Base-by-base conservation (phyloP, 2,329 filamentous ascomycete genomes). In the Cordyceps sp. region DNA sequence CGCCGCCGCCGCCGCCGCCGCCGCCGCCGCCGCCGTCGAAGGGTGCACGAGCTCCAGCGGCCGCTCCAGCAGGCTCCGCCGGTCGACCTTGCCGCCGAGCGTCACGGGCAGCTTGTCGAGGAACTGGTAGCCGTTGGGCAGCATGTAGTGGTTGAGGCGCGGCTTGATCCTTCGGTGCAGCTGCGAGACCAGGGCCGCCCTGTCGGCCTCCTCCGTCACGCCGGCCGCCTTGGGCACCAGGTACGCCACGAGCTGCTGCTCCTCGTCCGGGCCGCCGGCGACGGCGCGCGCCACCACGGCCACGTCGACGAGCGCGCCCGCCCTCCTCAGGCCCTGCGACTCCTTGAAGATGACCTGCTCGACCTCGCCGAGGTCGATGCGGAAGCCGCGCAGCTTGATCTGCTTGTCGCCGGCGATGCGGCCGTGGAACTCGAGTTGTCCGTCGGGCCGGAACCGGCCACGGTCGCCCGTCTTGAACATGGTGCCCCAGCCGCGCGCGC, bases 401-500 rank as follows among this genome's bases (percentile, higher is more conserved):
- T 61, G 53, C 6, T 53, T 49, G 42, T 65, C 61, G 3, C 48
- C 52, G 0, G 39, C 40, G 3, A 51, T 45, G 4, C 62, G 52
- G 2, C 59, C 56, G 5, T 54, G 36, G 24, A 52, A 51, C 4
- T 49, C 39, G 3, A 65, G 31, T n/a, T 57, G 43, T 0, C 57
- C 58, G 23, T 50, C 45, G 0, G 43, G 31, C 2, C 40, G 47
- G 41, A 54, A 54, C n/a, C 46, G 50, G 4, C 50, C 58, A 2
- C 42, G 33, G 37, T 65, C 61, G 5, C 61, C 61, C 0, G 59
- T 64, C 18, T 43, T 39, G 36, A 59, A 60, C 47, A 57, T 61
- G 25, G 50, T 36, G 25, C 55, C 55, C 36, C 48, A 44, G 2
- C 45, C 42, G 3, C 36, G 28, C 16, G 35, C 22, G 22, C 27